These are phyloP conservation scores for Mortierella sp. DNA, from an alignment of 371 early-diverging fungal species.

Conservation along the genomic window DNA sequence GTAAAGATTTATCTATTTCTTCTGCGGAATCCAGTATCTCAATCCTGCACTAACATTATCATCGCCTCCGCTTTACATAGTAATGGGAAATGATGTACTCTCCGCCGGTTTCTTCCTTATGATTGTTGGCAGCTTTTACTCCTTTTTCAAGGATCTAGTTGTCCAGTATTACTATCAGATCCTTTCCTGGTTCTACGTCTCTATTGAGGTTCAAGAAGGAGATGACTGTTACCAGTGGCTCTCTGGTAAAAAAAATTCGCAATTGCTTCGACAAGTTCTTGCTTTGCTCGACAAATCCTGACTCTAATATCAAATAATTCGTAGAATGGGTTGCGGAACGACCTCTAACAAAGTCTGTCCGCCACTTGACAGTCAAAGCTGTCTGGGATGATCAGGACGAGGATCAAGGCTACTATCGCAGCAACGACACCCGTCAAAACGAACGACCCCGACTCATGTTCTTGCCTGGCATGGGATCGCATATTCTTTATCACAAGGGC, in stretches of 20 bases:
- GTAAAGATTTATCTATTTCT: constrained; percentile 4
- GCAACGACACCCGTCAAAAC: constrained; percentile 24
- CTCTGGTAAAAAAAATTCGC: constrained; percentile 26
- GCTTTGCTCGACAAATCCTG: not conserved
- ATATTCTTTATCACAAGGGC: constrained; percentile 55
- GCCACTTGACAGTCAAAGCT: constrained; percentile 56
- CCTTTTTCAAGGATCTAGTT: constrained; percentile 48
- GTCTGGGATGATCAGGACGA: constrained; percentile 40
- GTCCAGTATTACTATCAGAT: constrained; percentile 46
- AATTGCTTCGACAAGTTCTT: too few species aligned
- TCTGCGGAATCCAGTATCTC: not conserved
- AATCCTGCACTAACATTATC: not conserved
- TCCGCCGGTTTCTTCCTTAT: constrained; percentile 57
- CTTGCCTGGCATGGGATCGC: constrained; percentile 53
- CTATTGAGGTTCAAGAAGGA: constrained; percentile 55
- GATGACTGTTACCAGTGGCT: constrained; percentile 56
- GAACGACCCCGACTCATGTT: constrained; percentile 51
- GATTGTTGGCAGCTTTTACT: constrained; percentile 49
- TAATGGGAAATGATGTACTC: constrained; percentile 54
- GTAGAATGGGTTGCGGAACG: constrained; percentile 57
- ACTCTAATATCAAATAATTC: not conserved
- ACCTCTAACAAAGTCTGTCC: constrained; percentile 52
- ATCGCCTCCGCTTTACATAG: constrained; percentile 5
- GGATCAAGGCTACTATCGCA: constrained; percentile 26
- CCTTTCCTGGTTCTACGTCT: constrained; percentile 54